Conservation (phyloP, 2,329 filamentous ascomycete genomes). For the Sporothrix variecibatus region DNA sequence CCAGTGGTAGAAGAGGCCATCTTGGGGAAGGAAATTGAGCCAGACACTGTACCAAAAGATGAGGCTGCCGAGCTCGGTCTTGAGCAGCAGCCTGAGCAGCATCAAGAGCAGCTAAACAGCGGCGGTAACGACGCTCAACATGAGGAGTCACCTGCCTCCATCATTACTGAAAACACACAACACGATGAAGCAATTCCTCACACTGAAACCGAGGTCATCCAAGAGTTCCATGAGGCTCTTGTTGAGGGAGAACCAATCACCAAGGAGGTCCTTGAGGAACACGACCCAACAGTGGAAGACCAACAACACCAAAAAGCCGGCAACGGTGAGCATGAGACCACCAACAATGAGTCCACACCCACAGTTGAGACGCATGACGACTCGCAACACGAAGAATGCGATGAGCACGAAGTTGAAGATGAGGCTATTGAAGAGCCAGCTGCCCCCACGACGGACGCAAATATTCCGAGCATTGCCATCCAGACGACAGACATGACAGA, state of each 20-base stretch:
- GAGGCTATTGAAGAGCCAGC: background rate
- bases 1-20: background rate
- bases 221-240: background rate
- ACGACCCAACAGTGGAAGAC: too few species aligned
- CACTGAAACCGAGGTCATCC: background rate
- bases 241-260: background rate
- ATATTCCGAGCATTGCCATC: background rate
- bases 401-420: too few species aligned
- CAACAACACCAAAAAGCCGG: background rate
- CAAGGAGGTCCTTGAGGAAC: background rate
- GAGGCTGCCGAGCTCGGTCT: too few species aligned
- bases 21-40: background rate
- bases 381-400: background rate
- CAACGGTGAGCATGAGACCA: too few species aligned
- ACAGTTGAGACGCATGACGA: background rate
- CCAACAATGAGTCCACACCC: background rate
- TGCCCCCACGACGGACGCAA: too few species aligned
- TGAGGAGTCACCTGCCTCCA: background rate
- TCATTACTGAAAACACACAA: background rate
- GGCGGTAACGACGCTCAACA: background rate
- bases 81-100: background rate
- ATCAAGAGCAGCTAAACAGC: background rate
- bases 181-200: background rate
- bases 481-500: conserved; percentile 6
- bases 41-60: background rate